Percentiles rank a stretch among this genome's conserved stretches.
phyloP scores from a whole-genome alignment of 495 filamentous ascomycete species.

The Polyplosphaeria fusca region DNA sequence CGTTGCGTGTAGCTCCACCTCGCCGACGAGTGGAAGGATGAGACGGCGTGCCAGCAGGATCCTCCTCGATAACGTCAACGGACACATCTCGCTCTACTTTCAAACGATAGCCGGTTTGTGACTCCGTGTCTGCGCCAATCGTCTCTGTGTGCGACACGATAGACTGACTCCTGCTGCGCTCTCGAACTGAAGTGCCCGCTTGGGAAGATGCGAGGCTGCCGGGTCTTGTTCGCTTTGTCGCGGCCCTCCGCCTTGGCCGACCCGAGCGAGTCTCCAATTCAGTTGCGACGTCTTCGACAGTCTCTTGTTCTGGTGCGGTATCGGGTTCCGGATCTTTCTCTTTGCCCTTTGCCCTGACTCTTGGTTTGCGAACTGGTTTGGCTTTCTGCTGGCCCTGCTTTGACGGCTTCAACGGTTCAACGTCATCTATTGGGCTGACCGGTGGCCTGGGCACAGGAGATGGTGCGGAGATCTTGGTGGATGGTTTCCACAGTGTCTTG shows the following conservation, averaged over 20 bases:
- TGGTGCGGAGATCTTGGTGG: background rate
- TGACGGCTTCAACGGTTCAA: background rate
- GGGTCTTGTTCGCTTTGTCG: conserved; percentile 40
- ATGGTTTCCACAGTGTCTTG: conserved; percentile 25
- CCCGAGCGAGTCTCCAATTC: conserved; percentile 22
- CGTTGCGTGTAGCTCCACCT: conserved; percentile 27
- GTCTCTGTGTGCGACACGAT: conserved; percentile 57
- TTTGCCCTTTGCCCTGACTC: conserved; percentile 18
- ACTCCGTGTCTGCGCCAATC: conserved; percentile 47
- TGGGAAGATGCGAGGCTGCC: conserved; percentile 54
- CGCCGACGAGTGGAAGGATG: conserved; percentile 34
- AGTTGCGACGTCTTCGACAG: conserved; percentile 10
- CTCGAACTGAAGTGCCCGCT: conserved; percentile 36
- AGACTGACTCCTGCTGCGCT: conserved; percentile 57
- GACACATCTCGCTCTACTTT: conserved; percentile 69
- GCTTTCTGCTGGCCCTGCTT: conserved; percentile 12
- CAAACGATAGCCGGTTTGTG: conserved; percentile 48
- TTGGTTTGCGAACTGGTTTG: conserved; percentile 7
- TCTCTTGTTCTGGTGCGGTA: background rate
- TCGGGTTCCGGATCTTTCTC: conserved; percentile 17
- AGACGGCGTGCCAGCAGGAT: conserved; percentile 21
- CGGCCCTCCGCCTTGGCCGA: conserved; percentile 10
- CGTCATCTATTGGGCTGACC: conserved; percentile 18
- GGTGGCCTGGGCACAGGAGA: background rate
- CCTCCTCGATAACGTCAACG: conserved; percentile 40